A percentile compares a stretch with the other conserved stretches of the same genome.
These are phyloP conservation scores for Metschnikowia hibisci DNA, from an alignment of 805 yeast genomes.

Conservation along the genomic window DNA sequence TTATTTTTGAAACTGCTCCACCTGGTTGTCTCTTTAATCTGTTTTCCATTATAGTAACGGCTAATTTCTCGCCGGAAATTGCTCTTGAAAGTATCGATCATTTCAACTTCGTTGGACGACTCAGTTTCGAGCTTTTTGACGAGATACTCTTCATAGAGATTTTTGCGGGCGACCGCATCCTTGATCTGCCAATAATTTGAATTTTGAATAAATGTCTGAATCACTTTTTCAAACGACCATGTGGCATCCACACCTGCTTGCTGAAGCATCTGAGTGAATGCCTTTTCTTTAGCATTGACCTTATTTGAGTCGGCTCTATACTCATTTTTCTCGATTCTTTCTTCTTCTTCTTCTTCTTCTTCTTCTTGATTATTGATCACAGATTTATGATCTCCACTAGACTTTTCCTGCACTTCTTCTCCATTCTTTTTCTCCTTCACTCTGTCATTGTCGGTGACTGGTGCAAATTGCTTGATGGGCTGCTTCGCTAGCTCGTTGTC, in stretches of 20 bases:
- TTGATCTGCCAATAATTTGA: conserved; percentile 65
- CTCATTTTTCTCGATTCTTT: neutral
- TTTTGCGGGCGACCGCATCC: conserved; percentile 58
- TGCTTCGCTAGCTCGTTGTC: conserved; percentile 3
- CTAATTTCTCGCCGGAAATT: conserved; percentile 50
- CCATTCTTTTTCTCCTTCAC: conserved; percentile 5
- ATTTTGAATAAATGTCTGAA: conserved; percentile 53
- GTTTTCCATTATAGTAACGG: conserved; percentile 26
- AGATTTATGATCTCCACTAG: conserved; percentile 4
- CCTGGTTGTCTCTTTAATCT: conserved; percentile 53
- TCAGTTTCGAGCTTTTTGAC: conserved; percentile 42
- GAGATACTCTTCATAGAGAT: conserved; percentile 62
- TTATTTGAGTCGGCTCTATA: neutral
- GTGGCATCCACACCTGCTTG: conserved; percentile 60
- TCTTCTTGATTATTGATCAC: neutral
- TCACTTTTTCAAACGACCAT: conserved; percentile 70
- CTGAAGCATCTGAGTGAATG: conserved; percentile 50
- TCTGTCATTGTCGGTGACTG: neutral
- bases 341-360: neutral
- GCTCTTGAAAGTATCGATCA: conserved; percentile 51
- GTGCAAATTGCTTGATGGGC: neutral
- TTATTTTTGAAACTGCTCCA: conserved; percentile 57
- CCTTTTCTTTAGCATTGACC: conserved; percentile 32
- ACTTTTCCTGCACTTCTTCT: conserved; percentile 11
- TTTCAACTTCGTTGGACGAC: conserved; percentile 47